phyloP scores from a whole-genome alignment of 805 yeast species.

The Candida glaebosa region DNA sequence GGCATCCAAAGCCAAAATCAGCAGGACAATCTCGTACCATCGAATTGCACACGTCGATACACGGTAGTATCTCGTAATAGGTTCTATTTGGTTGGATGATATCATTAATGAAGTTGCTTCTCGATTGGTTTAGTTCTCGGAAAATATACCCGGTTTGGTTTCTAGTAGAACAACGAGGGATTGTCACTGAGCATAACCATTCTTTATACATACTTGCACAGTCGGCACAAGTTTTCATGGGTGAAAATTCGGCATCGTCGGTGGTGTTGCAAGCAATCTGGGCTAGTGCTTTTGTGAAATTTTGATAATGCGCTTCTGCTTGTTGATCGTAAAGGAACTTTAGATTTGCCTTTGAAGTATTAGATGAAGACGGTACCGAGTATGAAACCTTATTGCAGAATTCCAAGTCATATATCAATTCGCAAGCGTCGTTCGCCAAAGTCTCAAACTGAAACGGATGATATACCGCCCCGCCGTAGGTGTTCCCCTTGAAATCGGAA shows the following conservation, averaged over 20 bases:
- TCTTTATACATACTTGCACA: constrained; percentile 69
- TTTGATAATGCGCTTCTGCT: constrained; percentile 53
- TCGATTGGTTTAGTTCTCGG: constrained; percentile 48
- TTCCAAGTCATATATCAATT: constrained; percentile 65
- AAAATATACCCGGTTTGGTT: constrained; percentile 40
- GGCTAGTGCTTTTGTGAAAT: constrained; percentile 73
- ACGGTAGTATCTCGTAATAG: constrained; percentile 84
- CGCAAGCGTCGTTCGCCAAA: constrained; percentile 55
- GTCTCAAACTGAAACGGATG: constrained; percentile 56
- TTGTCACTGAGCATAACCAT: constrained; percentile 88
- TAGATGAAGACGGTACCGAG: constrained; percentile 58
- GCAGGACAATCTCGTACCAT: constrained; percentile 85
- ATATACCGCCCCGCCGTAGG: constrained; percentile 64
- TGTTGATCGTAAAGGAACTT: constrained; percentile 55
- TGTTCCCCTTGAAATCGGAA: constrained; percentile 39
- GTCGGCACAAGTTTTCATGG: constrained; percentile 67
- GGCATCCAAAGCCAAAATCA: constrained; percentile 72
- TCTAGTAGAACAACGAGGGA: constrained; percentile 76
- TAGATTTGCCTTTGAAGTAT: constrained; percentile 14
- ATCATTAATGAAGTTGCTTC: constrained; percentile 58
- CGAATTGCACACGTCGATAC: constrained; percentile 73
- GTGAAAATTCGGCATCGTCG: constrained; percentile 65
- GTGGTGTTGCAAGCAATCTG: constrained; percentile 73
- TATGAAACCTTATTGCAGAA: constrained; percentile 85
- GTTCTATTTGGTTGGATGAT: constrained; percentile 48